Evolutionary conservation across 2,329 filamentous ascomycete genomes (phyloP).

Genomic region (Phialemoniopsis sp.): DNA sequence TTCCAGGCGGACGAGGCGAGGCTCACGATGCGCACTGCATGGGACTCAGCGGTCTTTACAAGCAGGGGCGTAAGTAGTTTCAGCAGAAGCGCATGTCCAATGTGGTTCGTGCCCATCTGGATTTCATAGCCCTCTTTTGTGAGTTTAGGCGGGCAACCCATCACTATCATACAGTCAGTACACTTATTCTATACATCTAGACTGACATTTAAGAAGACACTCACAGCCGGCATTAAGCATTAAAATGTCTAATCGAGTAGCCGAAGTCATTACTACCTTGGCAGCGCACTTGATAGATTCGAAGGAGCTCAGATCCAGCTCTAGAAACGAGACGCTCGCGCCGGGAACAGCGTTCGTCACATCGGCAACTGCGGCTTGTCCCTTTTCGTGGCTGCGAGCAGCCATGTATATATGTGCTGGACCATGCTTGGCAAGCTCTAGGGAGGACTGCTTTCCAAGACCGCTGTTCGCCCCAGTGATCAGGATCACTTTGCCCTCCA

Average conservation of each 20-base stretch:
- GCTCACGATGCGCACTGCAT: slow-evolving; percentile 16
- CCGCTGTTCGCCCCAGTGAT: slow-evolving; percentile 33
- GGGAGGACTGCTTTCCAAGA: slow-evolving; percentile 29
- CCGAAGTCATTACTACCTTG: slow-evolving; percentile 13
- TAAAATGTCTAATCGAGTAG: slow-evolving; percentile 31
- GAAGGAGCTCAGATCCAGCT: slow-evolving; percentile 29
- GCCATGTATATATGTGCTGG: slow-evolving; percentile 11
- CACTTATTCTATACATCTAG: too few species aligned
- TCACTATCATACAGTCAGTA: too few species aligned
- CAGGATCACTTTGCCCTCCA: slow-evolving; percentile 28
- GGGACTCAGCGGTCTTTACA: slow-evolving; percentile 11
- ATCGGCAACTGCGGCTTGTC: slow-evolving; percentile 19
- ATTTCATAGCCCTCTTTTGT: slow-evolving; percentile 40
- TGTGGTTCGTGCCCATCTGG: slow-evolving; percentile 43
- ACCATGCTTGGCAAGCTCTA: slow-evolving; percentile 29
- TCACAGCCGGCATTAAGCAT: slow-evolving; percentile 33
- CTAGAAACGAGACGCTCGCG: slow-evolving; percentile 15
- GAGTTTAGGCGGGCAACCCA: slow-evolving; percentile 25
- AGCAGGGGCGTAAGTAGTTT: slow-evolving; percentile 24
- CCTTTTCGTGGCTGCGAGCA: slow-evolving; percentile 24
- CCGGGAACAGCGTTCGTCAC: slow-evolving; percentile 12
- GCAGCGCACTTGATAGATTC: slow-evolving; percentile 24
- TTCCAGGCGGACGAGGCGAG: too few species aligned
- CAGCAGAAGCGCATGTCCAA: slow-evolving; percentile 38
- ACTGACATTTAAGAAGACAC: too few species aligned